These are phyloP conservation scores for Colletotrichum siamense DNA, from an alignment of 2,329 filamentous ascomycete species.

Conservation along the genomic window DNA sequence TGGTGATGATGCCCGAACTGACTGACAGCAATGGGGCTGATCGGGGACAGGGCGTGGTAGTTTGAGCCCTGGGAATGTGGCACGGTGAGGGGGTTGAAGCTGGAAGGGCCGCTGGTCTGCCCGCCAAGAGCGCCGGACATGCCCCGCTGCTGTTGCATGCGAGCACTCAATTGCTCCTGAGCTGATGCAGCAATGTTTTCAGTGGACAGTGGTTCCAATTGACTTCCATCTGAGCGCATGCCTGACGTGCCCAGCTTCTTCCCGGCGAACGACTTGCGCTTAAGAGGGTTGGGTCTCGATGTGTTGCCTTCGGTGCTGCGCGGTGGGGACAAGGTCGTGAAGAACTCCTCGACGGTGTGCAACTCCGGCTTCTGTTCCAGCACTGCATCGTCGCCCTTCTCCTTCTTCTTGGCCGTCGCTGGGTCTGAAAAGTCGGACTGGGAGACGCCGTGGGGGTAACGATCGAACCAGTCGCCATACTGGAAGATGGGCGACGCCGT, in stretches of 20 bases:
- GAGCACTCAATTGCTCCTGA: constrained; percentile 39
- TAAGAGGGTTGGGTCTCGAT: constrained; percentile 24
- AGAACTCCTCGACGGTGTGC: constrained; percentile 95
- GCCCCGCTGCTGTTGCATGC: constrained; percentile 44
- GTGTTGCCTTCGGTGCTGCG: constrained; percentile 47
- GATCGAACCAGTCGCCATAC: constrained; percentile 97
- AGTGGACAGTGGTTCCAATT: constrained; percentile 19
- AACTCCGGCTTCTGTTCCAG: constrained; percentile 87
- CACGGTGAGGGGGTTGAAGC: constrained; percentile 47
- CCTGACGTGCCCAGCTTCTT: constrained; percentile 36
- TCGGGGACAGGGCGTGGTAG: constrained; percentile 56
- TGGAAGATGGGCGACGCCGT: constrained; percentile 77
- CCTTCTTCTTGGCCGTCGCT: constrained; percentile 69
- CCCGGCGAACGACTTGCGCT: constrained; percentile 39
- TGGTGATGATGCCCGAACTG: constrained; percentile 42
- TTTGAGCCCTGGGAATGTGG: constrained; percentile 45
- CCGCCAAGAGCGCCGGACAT: constrained; percentile 46
- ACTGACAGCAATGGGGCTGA: constrained; percentile 53
- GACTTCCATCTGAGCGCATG: constrained; percentile 18
- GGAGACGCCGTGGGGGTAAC: constrained; percentile 91
- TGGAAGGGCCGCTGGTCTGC: constrained; percentile 44
- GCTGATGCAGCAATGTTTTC: constrained; percentile 37
- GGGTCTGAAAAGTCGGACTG: constrained; percentile 84
- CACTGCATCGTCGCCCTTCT: constrained; percentile 85
- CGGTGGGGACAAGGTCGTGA: constrained; percentile 77